Base-by-base conservation (phyloP, 345 rosid genomes). In the Acer yangbiense region DNA sequence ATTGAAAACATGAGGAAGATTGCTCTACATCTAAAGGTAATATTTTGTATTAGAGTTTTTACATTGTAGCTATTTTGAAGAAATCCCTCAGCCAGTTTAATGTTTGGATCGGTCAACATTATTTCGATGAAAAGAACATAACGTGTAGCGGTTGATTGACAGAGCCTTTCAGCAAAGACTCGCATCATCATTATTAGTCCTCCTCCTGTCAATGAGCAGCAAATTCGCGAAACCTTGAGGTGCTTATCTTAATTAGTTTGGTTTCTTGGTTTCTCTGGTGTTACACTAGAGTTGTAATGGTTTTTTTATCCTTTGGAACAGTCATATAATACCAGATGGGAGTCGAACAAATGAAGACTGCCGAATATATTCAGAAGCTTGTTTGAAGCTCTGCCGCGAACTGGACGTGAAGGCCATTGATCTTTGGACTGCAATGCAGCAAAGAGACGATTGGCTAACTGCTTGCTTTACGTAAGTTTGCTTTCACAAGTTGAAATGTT, bases 201-300 rank as follows among this genome's bases (percentile, higher is more conserved):
- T 1, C 99, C 98, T 17, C 99, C 99, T 1, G 81, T 91, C 68
- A 94, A 94, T 32, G 95, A 92, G 90, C 81, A 66, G 63, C 88
- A 83, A 80, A 75, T 87, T 27, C 6, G 17, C 0, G 44, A 77
- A 57, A 14, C 25, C 13, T 16, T 88, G 3, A 79, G 88, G 92
- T 89, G 48, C 29, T 29, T 25, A 2, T 18, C 66, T n/a, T 64
- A 29, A 29, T 29, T 29, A 18, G 7, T 64, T 65, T 32, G 18
- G n/a, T n/a, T 74, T 50, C 46, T 18, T n/a, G 27, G 71, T 65
- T 65, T 74, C 48, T 74, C 29, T 27, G 46, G 44, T 18, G 50
- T 46, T 43, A 65, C 27, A n/a, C 20, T 35, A 25, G 9, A 35
- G 65, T 39, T 75, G 10, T 39, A 65, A 65, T 32, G 29, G 46